These are phyloP conservation scores for Trichoderma parareesei DNA, from an alignment of 495 filamentous ascomycete species.

Conservation along the genomic window DNA sequence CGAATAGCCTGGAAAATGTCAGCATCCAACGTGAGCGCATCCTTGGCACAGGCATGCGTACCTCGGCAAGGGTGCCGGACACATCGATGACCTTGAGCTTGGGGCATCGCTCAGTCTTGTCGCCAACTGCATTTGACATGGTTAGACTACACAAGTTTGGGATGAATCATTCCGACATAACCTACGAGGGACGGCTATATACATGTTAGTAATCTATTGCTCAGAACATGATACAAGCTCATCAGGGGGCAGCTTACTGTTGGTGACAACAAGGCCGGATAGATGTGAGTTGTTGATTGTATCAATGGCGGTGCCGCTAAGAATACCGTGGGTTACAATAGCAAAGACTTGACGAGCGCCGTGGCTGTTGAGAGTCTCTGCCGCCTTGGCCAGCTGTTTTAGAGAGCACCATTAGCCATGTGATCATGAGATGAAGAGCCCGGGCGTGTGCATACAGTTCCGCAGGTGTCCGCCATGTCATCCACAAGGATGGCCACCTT, in stretches of 20 bases:
- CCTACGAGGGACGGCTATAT: constrained; percentile 6
- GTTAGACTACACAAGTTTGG: neutral
- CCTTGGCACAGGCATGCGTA: constrained; percentile 18
- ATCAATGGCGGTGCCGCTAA: constrained; percentile 86
- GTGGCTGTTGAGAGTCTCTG: constrained; percentile 82
- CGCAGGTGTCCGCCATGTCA: constrained; percentile 93
- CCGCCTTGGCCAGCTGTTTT: constrained; percentile 73
- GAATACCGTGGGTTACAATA: constrained; percentile 92
- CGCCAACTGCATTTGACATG: constrained; percentile 66
- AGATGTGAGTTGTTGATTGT: constrained; percentile 77
- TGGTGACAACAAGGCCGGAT: constrained; percentile 80
- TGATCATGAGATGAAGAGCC: neutral
- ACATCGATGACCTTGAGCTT: constrained; percentile 89
- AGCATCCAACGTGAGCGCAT: neutral
- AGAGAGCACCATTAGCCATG: neutral
- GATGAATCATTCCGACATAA: neutral
- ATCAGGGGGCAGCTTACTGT: constrained; percentile 37
- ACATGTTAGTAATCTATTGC: neutral
- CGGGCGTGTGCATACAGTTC: constrained; percentile 26
- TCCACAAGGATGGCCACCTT: constrained; percentile 50
- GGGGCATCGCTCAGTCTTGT: constrained; percentile 62
- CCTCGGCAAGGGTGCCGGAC: constrained; percentile 63
- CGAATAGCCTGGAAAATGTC: constrained; percentile 48
- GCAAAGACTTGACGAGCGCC: constrained; percentile 83
- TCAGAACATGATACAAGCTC: neutral